phyloP scores from a whole-genome alignment of 257 asterid genomes.

The Scutellaria minor region DNA sequence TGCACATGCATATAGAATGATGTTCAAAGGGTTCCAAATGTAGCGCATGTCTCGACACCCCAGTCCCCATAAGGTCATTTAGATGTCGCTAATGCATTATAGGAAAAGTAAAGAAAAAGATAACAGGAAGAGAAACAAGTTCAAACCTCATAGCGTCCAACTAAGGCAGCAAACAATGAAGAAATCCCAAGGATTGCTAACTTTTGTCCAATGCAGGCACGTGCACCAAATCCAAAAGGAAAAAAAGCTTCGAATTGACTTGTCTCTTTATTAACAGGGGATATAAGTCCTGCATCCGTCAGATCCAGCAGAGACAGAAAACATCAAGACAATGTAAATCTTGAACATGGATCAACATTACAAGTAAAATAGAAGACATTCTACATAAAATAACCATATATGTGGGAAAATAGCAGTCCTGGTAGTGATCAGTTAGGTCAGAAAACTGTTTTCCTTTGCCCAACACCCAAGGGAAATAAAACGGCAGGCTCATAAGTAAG shows the following conservation, averaged over 20 bases:
- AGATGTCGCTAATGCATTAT: not conserved
- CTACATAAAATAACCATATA: not conserved
- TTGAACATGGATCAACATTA: not conserved
- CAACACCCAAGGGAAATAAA: too few relatives aligned
- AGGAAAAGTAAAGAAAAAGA: not conserved
- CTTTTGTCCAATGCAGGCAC: conserved; percentile 53
- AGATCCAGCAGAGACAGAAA: conserved; percentile 17
- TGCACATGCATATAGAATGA: too few relatives aligned
- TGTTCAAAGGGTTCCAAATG: too few relatives aligned
- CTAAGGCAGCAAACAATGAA: conserved; percentile 47
- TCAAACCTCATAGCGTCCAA: conserved; percentile 44
- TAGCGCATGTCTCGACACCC: too few relatives aligned
- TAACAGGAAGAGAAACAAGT: not conserved
- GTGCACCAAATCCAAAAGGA: conserved; percentile 55
- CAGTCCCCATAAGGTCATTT: too few relatives aligned
- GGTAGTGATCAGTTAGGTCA: too few relatives aligned
- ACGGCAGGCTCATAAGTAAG: too few relatives aligned
- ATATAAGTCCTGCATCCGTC: conserved; percentile 27
- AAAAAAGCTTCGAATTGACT: conserved; percentile 40
- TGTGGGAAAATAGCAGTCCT: too few relatives aligned
- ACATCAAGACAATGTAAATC: conserved; percentile 16
- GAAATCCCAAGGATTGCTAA: conserved; percentile 43
- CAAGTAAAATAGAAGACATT: not conserved
- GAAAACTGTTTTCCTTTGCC: too few relatives aligned
- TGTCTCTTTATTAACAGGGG: conserved; percentile 33